A percentile compares a stretch with the other conserved stretches of the same genome.
Evolutionary conservation across 2,329 filamentous ascomycete genomes (phyloP).

Genomic region (Aspergillus udagawae): DNA sequence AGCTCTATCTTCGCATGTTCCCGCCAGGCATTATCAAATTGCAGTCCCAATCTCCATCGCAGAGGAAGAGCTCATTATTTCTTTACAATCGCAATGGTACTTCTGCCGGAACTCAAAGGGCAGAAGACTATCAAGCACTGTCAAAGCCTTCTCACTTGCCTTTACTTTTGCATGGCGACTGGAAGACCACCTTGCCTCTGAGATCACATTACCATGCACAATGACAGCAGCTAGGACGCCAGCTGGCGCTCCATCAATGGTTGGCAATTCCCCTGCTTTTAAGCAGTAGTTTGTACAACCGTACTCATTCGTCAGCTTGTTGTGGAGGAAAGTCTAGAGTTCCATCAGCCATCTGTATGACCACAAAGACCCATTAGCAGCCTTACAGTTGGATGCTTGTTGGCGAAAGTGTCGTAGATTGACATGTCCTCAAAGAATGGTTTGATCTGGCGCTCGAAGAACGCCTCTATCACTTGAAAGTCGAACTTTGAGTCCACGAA

Average conservation of each 20-base stretch:
- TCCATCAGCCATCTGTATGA: slow-evolving; percentile 3
- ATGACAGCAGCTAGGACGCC: slow-evolving; percentile 67
- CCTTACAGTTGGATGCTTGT: slow-evolving; percentile 69
- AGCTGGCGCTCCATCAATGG: slow-evolving; percentile 43
- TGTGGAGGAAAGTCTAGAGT: slow-evolving; percentile 59
- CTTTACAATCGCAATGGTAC: slow-evolving; percentile 62
- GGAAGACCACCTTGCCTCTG: slow-evolving; percentile 58
- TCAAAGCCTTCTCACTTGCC: slow-evolving; percentile 40
- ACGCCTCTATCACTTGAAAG: slow-evolving; percentile 66
- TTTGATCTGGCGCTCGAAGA: slow-evolving; percentile 71
- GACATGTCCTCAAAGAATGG: slow-evolving; percentile 82
- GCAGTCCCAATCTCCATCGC: slow-evolving; percentile 25
- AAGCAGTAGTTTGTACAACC: slow-evolving; percentile 59
- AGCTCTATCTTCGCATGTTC: background rate
- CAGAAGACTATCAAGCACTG: slow-evolving; percentile 46
- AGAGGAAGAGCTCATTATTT: slow-evolving; percentile 6
- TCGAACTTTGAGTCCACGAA: slow-evolving; percentile 87
- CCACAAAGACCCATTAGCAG: background rate
- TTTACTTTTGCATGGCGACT: slow-evolving; percentile 68
- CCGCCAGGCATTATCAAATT: slow-evolving; percentile 15
- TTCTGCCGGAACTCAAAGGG: slow-evolving; percentile 56
- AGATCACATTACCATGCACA: slow-evolving; percentile 68
- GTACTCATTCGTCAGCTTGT: slow-evolving; percentile 60
- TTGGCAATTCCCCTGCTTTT: slow-evolving; percentile 44
- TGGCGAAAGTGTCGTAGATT: slow-evolving; percentile 82